A percentile compares a stretch with the other conserved stretches of the same genome.
These are phyloP conservation scores for Leucoagaricus sp. DNA, from an alignment of 1,284 basidiomycete species.

Conservation along the genomic window DNA sequence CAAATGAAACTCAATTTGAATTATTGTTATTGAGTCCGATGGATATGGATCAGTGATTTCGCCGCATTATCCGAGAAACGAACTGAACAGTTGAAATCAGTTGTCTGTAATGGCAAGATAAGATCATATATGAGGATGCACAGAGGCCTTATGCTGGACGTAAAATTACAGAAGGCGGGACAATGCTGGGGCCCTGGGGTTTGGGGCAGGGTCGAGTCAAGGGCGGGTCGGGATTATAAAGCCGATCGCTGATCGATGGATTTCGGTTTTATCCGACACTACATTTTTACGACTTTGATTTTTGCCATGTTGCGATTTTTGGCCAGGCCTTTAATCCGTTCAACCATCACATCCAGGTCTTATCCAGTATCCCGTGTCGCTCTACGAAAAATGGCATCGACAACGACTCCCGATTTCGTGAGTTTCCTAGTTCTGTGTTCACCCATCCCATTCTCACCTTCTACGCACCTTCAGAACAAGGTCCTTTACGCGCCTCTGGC, in stretches of 20 bases:
- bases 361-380: slow-evolving; percentile 25
- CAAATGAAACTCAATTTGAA: no score
- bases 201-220: neutral
- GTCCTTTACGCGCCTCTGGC: slow-evolving; percentile 85
- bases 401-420: slow-evolving; percentile 61
- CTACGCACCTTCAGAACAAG: slow-evolving; percentile 70
- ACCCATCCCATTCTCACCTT: slow-evolving; percentile 2
- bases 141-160: no score
- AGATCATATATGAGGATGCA: no score
- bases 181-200: neutral
- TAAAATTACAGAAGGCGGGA: neutral
- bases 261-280: slow-evolving; percentile 33
- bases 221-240: slow-evolving; percentile 14
- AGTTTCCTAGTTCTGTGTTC: slow-evolving; percentile 25
- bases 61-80: no score
- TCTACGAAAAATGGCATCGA: slow-evolving; percentile 58
- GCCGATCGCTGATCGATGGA: slow-evolving; percentile 15
- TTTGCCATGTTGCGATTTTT: slow-evolving; percentile 41
- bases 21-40: no score
- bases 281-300: slow-evolving; percentile 23
- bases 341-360: slow-evolving; percentile 28
- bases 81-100: no score
- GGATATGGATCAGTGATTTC: no score
- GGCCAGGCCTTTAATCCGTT: slow-evolving; percentile 34
- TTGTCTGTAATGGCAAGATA: no score